phyloP scores from a whole-genome alignment of 495 filamentous ascomycete species.

The Bacidia gigantensis region DNA sequence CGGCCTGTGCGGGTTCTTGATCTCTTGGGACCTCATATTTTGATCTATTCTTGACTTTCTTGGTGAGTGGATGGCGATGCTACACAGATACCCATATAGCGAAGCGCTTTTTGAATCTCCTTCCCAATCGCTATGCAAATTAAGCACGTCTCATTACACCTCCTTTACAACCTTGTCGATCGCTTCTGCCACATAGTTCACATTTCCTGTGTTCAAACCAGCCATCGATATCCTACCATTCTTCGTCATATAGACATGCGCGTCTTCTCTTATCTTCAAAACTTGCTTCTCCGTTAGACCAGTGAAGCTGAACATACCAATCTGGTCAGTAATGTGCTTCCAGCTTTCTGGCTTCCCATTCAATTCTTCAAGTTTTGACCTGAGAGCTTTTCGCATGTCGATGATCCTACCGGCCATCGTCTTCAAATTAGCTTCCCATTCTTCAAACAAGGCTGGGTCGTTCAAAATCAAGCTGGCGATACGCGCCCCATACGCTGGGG shows the following conservation, averaged over 20 bases:
- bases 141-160: conserved; percentile 19
- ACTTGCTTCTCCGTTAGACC: conserved; percentile 80
- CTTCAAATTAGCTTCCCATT: conserved; percentile 85
- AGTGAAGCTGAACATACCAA: conserved; percentile 99
- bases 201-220: conserved; percentile 77
- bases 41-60: conserved; percentile 24
- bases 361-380: conserved; percentile 61
- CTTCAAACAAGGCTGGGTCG: conserved; percentile 63
- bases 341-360: conserved; percentile 73
- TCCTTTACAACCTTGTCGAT: conserved; percentile 75
- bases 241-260: conserved; percentile 97
- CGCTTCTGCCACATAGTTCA: conserved; percentile 83
- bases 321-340: conserved; percentile 96
- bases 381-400: conserved; percentile 67
- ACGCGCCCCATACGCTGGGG: conserved; percentile 87
- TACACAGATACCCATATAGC: neutral
- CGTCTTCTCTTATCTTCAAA: conserved; percentile 59
- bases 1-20: conserved; percentile 63
- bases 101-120: neutral
- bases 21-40: conserved; percentile 90
- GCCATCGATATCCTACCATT: conserved; percentile 97
- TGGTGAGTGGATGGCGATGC: neutral
- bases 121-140: neutral
- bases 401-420: conserved; percentile 94
- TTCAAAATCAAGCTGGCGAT: conserved; percentile 79